A percentile compares a stretch with the other conserved stretches of the same genome.
These are phyloP conservation scores for Bombardia bombarda DNA, from an alignment of 495 filamentous ascomycete species.

Conservation along the genomic window DNA sequence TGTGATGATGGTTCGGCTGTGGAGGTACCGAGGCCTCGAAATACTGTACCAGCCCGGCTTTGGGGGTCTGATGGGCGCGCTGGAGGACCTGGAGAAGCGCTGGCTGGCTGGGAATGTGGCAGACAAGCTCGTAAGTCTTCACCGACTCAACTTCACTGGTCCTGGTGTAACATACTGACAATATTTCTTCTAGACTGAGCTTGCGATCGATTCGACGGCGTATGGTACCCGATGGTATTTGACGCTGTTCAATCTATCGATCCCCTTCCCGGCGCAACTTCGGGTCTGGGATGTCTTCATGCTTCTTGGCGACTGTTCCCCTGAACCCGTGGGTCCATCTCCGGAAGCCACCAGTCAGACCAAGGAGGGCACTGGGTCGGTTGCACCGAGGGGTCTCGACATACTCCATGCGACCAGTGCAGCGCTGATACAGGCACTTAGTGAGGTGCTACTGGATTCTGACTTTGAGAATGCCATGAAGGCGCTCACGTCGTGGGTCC, in stretches of 20 bases:
- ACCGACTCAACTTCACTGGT: background rate
- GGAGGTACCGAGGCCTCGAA: constrained; percentile 80
- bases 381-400: constrained; percentile 54
- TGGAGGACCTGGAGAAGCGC: constrained; percentile 78
- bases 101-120: constrained; percentile 77
- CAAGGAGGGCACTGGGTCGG: background rate
- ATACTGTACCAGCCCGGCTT: constrained; percentile 80
- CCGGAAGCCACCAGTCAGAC: constrained; percentile 7
- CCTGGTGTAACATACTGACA: constrained; percentile 4
- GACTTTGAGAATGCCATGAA: constrained; percentile 99
- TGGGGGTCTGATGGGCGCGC: constrained; percentile 74
- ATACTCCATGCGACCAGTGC: constrained; percentile 86
- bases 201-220: constrained; percentile 76
- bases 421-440: constrained; percentile 85
- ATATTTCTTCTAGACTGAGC: constrained; percentile 50
- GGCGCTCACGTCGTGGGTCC: constrained; percentile 90
- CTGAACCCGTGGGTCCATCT: constrained; percentile 6
- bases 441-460: constrained; percentile 82
- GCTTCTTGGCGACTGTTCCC: constrained; percentile 71
- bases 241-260: constrained; percentile 94
- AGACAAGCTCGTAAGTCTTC: constrained; percentile 63
- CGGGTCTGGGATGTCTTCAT: constrained; percentile 99
- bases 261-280: constrained; percentile 94
- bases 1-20: constrained; percentile 88
- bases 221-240: constrained; percentile 98